Conservation (phyloP, 2,329 filamentous ascomycete species). For the Pseudopithomyces chartarum region DNA sequence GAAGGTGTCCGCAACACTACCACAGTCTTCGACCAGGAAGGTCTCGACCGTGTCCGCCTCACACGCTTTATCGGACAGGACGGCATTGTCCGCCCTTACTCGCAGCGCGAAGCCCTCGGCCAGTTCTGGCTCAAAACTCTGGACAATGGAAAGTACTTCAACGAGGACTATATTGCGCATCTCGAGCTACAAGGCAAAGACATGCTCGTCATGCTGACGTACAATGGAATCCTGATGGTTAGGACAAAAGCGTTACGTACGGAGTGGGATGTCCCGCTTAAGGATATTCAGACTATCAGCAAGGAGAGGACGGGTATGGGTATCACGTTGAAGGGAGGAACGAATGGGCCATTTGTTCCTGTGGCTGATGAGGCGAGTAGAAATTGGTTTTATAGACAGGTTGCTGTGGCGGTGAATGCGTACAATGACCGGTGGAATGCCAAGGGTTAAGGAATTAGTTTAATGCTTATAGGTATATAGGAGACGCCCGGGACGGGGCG, state of each 20-base stretch:
- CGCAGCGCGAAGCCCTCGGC: slow-evolving; percentile 89
- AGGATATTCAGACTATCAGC: slow-evolving; percentile 94
- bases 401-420: slow-evolving; percentile 69
- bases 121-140: slow-evolving; percentile 99
- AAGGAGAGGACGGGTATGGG: slow-evolving; percentile 96
- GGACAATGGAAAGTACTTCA: slow-evolving; percentile 96
- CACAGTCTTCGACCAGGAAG: slow-evolving; percentile 93
- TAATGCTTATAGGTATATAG: background rate
- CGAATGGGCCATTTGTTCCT: slow-evolving; percentile 92
- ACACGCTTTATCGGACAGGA: slow-evolving; percentile 91
- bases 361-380: slow-evolving; percentile 81
- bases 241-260: slow-evolving; percentile 81
- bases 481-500: background rate
- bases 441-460: slow-evolving; percentile 48
- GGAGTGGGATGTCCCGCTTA: slow-evolving; percentile 96
- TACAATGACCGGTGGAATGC: slow-evolving; percentile 71
- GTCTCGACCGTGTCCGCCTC: slow-evolving; percentile 91
- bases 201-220: slow-evolving; percentile 72
- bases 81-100: slow-evolving; percentile 93
- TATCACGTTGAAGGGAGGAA: slow-evolving; percentile 83
- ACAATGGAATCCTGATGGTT: slow-evolving; percentile 82
- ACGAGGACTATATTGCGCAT: slow-evolving; percentile 96
- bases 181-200: slow-evolving; percentile 88
- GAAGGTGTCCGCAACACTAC: slow-evolving; percentile 99
- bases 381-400: slow-evolving; percentile 70